Percentiles rank a stretch among this genome's conserved stretches.
These are phyloP conservation scores for Pythium dissotocum DNA, from an alignment of 352 stramenopile genomes.

Conservation along the genomic window DNA sequence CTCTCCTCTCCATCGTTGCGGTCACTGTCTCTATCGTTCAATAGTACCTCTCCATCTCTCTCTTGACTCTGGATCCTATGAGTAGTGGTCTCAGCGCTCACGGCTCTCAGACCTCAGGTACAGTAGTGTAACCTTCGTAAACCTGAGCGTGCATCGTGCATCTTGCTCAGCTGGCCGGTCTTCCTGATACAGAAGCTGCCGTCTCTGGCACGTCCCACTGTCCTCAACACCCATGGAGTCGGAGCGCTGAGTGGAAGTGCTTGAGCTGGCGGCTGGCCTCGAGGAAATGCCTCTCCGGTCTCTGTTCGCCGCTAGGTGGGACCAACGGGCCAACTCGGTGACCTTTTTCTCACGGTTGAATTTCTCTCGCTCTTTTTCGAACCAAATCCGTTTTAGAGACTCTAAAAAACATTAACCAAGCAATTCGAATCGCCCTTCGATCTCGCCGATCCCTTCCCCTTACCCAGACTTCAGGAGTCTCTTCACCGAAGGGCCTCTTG, in stretches of 20 bases:
- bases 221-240: not conserved
- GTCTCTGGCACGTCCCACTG: constrained; percentile 4
- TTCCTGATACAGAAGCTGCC: not conserved
- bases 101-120: not conserved
- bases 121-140: not conserved
- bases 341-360: constrained; percentile 3
- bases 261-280: constrained; percentile 2
- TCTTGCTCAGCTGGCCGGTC: constrained; percentile 4
- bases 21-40: not conserved
- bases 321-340: constrained; percentile 3
- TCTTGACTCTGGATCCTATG: not conserved
- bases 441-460: constrained; percentile 2
- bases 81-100: not conserved
- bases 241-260: not conserved
- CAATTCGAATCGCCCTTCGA: constrained; percentile 1
- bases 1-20: not conserved
- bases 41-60: not conserved
- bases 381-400: not conserved
- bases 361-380: constrained; percentile 6
- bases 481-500: not conserved
- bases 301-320: not conserved
- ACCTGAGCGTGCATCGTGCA: not conserved
- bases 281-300: not conserved
- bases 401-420: not conserved
- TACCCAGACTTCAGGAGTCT: not conserved